Evolutionary conservation across 176 grass and related monocot species (phyloP).

Genomic region (Microstegium vimineum): DNA sequence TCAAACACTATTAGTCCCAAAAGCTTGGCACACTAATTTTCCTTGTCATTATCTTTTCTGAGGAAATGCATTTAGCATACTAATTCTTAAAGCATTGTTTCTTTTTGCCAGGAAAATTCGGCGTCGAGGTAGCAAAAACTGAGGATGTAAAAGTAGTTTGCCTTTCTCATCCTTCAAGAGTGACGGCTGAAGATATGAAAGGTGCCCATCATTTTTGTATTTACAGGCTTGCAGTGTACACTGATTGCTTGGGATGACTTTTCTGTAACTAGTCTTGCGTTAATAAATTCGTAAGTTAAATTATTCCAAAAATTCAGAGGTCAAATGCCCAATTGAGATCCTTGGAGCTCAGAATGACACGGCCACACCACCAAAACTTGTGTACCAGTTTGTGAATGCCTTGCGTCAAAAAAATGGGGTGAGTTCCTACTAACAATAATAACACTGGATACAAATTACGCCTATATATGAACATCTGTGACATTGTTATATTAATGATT

Average conservation of each 20-base stretch:
- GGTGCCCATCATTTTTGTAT: not conserved
- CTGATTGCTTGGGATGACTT: not conserved
- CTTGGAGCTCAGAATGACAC: constrained; percentile 30
- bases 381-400: not conserved
- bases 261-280: not conserved
- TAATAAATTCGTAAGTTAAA: not conserved
- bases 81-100: not conserved
- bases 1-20: not conserved
- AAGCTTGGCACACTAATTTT: not conserved
- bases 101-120: constrained; percentile 10
- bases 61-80: too few species aligned
- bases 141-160: not conserved
- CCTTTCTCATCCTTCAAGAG: constrained; percentile 18
- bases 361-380: not conserved
- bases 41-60: too few species aligned
- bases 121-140: constrained; percentile 12
- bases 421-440: not conserved
- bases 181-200: constrained; percentile 31
- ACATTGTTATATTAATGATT: not conserved
- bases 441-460: not conserved
- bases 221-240: not conserved
- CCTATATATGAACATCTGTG: not conserved
- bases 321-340: constrained; percentile 30
- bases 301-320: not conserved
- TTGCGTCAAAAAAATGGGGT: not conserved